phyloP scores from a whole-genome alignment of 768 basidiomycete genomes.

The Hortiboletus campestris region DNA sequence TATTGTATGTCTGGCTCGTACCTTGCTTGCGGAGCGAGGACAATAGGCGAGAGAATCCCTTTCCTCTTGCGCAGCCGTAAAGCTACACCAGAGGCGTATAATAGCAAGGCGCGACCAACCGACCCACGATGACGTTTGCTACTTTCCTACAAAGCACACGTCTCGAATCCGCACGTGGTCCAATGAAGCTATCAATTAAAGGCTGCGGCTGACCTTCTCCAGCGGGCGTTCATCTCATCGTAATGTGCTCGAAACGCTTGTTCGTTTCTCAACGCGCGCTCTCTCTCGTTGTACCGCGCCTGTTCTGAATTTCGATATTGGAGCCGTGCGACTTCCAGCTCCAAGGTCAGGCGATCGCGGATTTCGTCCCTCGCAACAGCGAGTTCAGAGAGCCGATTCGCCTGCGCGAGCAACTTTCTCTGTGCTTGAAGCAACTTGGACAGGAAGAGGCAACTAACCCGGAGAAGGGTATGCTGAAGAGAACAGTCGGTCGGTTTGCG shows the following conservation, averaged over 20 bases:
- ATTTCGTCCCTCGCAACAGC: not conserved
- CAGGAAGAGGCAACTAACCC: not conserved
- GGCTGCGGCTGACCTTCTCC: constrained; percentile 1
- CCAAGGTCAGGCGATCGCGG: not conserved
- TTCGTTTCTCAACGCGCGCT: not conserved
- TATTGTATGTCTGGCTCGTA: not conserved
- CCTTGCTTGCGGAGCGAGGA: not conserved
- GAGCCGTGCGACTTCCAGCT: not conserved
- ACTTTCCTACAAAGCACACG: not conserved
- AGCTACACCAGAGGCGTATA: not conserved
- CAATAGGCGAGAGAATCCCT: not conserved
- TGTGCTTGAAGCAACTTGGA: not conserved
- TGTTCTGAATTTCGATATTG: not conserved
- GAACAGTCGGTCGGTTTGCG: not conserved
- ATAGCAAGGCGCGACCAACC: not conserved
- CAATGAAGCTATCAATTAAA: not conserved
- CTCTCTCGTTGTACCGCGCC: not conserved
- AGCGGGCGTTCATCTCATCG: not conserved
- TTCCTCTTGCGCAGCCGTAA: not conserved
- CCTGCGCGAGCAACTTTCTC: not conserved
- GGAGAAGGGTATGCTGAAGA: not conserved
- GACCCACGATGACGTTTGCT: not conserved
- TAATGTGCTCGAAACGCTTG: not conserved
- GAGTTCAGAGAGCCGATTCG: not conserved
- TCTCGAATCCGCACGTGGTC: not conserved